Conservation (phyloP, 768 basidiomycete genomes). For the Serendipita sp. region DNA sequence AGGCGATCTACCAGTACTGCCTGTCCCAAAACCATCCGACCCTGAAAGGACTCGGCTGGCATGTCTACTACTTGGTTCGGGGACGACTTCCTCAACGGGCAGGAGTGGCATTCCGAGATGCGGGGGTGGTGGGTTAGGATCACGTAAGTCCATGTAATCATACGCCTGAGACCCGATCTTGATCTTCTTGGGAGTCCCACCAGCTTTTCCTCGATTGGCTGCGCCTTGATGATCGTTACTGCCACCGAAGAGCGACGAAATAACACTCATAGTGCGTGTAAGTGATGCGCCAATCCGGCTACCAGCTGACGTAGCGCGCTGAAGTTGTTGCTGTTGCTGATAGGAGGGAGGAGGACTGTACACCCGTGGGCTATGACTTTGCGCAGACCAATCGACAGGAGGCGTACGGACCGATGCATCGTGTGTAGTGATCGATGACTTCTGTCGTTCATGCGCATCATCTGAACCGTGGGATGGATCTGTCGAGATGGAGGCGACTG, state of each 20-base stretch:
- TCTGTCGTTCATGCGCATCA: not conserved
- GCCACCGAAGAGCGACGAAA: not conserved
- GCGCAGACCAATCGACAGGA: not conserved
- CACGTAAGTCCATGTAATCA: not conserved
- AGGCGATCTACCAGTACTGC: not conserved
- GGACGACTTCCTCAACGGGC: not conserved
- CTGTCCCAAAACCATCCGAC: not conserved
- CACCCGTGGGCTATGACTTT: not conserved
- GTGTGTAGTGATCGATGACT: not conserved
- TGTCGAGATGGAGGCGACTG: not conserved
- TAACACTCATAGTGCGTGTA: not conserved
- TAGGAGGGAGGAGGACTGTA: not conserved
- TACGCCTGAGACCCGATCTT: not conserved
- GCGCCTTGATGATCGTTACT: not conserved
- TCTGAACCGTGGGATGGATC: not conserved
- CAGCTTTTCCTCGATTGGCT: not conserved
- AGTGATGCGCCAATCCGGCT: not conserved
- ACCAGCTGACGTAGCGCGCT: not conserved
- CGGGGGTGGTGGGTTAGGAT: not conserved
- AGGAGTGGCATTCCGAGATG: not conserved
- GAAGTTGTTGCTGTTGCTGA: not conserved
- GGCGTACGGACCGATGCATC: not conserved
- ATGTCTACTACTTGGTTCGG: not conserved
- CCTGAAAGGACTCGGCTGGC: not conserved
- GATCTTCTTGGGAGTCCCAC: not conserved